phyloP scores from a whole-genome alignment of 352 stramenopile genomes.

The Blastocystis sp. region DNA sequence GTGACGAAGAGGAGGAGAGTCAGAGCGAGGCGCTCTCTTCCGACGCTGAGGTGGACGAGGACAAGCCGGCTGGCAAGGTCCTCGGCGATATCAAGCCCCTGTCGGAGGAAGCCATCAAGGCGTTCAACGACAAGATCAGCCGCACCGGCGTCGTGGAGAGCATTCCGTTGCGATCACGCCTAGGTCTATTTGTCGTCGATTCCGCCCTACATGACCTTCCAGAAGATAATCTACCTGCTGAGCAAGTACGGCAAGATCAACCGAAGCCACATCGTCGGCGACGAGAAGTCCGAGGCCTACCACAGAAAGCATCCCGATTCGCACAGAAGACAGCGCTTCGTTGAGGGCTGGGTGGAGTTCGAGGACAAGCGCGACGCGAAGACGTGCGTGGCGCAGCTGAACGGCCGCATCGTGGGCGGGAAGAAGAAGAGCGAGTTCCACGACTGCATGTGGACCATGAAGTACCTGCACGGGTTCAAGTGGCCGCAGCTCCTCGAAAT shows the following conservation, averaged over 20 bases:
- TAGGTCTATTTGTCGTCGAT: constrained; percentile 88
- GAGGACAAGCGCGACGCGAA: constrained; percentile 92
- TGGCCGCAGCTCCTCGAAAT: constrained; percentile 97
- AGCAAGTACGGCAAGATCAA: constrained; percentile 86
- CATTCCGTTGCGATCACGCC: neutral
- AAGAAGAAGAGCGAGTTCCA: constrained; percentile 92
- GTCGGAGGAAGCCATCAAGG: neutral
- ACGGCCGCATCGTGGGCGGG: constrained; percentile 85
- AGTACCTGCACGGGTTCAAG: constrained; percentile 97
- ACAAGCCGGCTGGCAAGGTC: neutral
- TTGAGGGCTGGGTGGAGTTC: constrained; percentile 90
- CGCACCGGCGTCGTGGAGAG: constrained; percentile 20
- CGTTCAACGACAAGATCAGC: constrained; percentile 45
- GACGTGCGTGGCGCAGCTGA: constrained; percentile 85
- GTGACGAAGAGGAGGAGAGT: neutral
- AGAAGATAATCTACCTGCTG: constrained; percentile 88
- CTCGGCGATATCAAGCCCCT: constrained; percentile 44
- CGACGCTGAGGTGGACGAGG: constrained; percentile 3
- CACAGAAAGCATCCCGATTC: constrained; percentile 84
- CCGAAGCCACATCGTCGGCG: constrained; percentile 91
- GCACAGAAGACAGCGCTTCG: constrained; percentile 75
- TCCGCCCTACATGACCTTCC: constrained; percentile 91
- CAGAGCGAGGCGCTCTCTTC: neutral
- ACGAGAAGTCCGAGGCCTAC: constrained; percentile 87
- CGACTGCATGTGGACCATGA: constrained; percentile 97